Conservation (phyloP, 345 rosid species). For the Populus alba region DNA sequence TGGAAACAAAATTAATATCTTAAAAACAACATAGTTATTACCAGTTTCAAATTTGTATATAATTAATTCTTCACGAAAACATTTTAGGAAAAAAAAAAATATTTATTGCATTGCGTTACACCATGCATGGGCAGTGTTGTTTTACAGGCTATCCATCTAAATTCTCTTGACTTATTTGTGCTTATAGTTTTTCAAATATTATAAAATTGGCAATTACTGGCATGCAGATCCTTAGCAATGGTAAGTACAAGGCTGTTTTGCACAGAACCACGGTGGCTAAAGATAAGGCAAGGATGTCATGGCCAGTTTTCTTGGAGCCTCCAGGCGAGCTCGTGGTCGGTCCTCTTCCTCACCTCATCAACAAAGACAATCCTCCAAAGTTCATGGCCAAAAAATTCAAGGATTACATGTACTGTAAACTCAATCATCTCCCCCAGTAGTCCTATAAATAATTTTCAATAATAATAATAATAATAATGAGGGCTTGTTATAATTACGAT, state of each 20-base stretch:
- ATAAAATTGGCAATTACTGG: not conserved
- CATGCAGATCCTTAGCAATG: conserved; percentile 74
- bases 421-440: conserved; percentile 68
- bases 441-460: not conserved
- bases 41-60: not conserved
- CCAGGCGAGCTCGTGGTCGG: conserved; percentile 58
- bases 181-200: too few relatives aligned
- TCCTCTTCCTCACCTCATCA: conserved; percentile 58
- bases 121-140: too few relatives aligned
- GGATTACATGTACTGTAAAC: conserved; percentile 72
- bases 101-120: not conserved
- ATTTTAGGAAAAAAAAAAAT: too few relatives aligned
- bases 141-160: not conserved
- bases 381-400: conserved; percentile 60
- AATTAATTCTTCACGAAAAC: not conserved
- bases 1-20: too few relatives aligned
- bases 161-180: too few relatives aligned
- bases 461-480: too few relatives aligned
- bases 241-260: conserved; percentile 60
- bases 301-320: conserved; percentile 95
- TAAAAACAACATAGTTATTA: not conserved
- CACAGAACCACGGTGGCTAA: conserved; percentile 74
- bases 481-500: too few relatives aligned
- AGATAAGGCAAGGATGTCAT: conserved; percentile 81
- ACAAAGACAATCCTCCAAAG: conserved; percentile 44